Base-by-base conservation (phyloP, 495 filamentous ascomycete species). In the Xylaria telfairii region DNA sequence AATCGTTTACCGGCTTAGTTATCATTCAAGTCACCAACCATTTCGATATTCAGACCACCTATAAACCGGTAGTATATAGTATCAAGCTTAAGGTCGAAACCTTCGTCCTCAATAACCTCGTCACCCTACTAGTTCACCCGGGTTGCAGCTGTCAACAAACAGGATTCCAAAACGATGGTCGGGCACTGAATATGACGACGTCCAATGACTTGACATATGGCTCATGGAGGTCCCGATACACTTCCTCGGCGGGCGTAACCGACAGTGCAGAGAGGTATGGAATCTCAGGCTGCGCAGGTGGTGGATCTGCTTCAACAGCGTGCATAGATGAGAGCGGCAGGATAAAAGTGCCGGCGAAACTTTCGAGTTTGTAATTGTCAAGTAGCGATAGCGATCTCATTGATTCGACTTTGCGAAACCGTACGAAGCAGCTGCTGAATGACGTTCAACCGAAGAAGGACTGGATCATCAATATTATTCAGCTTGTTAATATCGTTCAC, bases 21-120 rank as follows among this genome's bases (percentile, higher is more conserved):
- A 76, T 77, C 0, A 68, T 86, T 65, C 85, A 91, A 68, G 88
- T 85, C 72, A 77, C 84, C 8, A 80, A 81, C 66, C 73, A 81
- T n/a, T 90, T 87, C 72, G 81, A 84, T 4, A 79, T 88, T 42
- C 84, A 90, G 72, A 87, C 85, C 21, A 84, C 83, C 2, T 78
- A 87, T 49, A 90, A 90, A 77, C 84, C 81, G 5, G 82, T 86
- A 69, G 75, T 89, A 3, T 91, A 90, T 78, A 90, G 89, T 79
- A 79, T 91, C 65, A 91, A 91, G 74, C 78, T 91, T 44, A 90
- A 90, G 75, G 80, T 89, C 17, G 89, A 91, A 75, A 88, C 89
- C 67, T 85, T 84, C 15, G 86, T 91, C 56, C 82, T 91, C 37
- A 87, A 89, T 63, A 83, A 83, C 19, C 76, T 65, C 1, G 44